Conservation (phyloP, 2,329 filamentous ascomycete genomes). For the Lecanicillium sp. region DNA sequence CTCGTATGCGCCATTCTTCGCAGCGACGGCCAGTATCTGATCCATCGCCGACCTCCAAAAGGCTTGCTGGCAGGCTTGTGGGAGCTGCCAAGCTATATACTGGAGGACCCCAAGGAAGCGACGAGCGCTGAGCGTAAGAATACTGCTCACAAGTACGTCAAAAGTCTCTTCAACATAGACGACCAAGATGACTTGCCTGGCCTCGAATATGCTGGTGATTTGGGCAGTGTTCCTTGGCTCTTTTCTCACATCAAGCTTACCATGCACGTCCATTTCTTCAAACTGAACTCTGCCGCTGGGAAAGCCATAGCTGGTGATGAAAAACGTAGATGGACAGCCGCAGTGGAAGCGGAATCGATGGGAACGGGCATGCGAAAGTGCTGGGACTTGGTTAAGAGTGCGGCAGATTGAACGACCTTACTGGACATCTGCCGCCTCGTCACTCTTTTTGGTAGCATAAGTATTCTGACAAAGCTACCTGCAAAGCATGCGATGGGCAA, state of each 20-base stretch:
- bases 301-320: neutral
- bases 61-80: slow-evolving; percentile 47
- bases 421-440: too few species aligned
- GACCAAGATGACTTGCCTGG: too few species aligned
- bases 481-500: too few species aligned
- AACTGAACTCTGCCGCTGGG: slow-evolving; percentile 17
- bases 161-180: too few species aligned
- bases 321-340: slow-evolving; percentile 27
- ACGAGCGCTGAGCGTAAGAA: slow-evolving; percentile 22
- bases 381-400: slow-evolving; percentile 35
- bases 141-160: slow-evolving; percentile 27
- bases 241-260: slow-evolving; percentile 49
- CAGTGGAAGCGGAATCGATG: slow-evolving; percentile 44
- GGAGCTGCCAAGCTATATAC: slow-evolving; percentile 42
- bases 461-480: too few species aligned
- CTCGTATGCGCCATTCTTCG: slow-evolving; percentile 44
- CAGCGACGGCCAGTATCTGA: slow-evolving; percentile 34
- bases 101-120: slow-evolving; percentile 17
- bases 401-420: too few species aligned
- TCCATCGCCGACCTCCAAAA: slow-evolving; percentile 43
- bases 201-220: slow-evolving; percentile 27
- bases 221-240: slow-evolving; percentile 47
- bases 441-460: too few species aligned
- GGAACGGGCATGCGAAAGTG: slow-evolving; percentile 52
- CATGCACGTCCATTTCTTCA: slow-evolving; percentile 49